Percentiles rank a stretch among this genome's conserved stretches.
phyloP scores from a whole-genome alignment of 495 filamentous ascomycete genomes.

The Penicillium dipodomyicola region DNA sequence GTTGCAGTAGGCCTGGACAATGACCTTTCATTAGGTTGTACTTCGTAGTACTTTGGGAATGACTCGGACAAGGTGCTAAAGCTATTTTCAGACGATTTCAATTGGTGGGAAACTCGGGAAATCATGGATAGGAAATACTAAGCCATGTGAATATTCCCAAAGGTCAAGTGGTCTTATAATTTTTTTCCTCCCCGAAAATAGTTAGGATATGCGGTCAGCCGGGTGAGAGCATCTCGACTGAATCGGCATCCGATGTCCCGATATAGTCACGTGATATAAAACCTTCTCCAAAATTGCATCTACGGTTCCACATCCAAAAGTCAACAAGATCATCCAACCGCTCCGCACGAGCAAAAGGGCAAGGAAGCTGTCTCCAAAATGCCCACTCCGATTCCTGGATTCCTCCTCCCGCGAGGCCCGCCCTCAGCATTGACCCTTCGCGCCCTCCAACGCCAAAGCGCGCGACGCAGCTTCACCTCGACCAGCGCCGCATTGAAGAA shows the following conservation, averaged over 20 bases:
- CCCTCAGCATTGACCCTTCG: constrained; percentile 33
- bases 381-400: constrained; percentile 36
- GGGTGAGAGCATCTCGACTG: neutral
- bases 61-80: neutral
- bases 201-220: constrained; percentile 1
- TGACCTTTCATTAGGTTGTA: neutral
- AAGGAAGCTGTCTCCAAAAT: constrained; percentile 6
- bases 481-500: constrained; percentile 16
- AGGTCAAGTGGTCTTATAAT: neutral
- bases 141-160: neutral
- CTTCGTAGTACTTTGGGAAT: neutral
- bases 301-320: constrained; percentile 9
- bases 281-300: constrained; percentile 17
- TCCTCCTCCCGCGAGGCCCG: constrained; percentile 44
- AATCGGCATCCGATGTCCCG: constrained; percentile 4
- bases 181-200: neutral
- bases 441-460: constrained; percentile 21
- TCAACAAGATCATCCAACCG: constrained; percentile 4
- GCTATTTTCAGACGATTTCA: neutral
- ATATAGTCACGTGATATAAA: constrained; percentile 12
- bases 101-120: neutral
- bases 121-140: neutral
- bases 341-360: neutral
- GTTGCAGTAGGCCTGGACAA: neutral
- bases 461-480: constrained; percentile 29